Evolutionary conservation across 2,329 filamentous ascomycete genomes (phyloP).

Genomic region (Exserohilum rostratum): DNA sequence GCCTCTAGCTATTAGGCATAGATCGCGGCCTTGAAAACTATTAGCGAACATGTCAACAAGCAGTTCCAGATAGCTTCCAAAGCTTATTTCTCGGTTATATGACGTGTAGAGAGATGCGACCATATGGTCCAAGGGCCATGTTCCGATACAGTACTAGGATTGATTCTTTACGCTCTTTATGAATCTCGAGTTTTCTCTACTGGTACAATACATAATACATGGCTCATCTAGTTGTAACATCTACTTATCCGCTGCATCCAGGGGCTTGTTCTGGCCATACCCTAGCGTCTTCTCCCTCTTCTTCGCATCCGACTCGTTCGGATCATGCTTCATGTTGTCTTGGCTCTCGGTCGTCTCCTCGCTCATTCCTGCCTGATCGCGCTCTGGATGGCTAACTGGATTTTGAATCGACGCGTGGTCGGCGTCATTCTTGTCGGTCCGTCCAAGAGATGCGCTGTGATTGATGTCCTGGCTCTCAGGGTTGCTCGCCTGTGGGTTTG

Average conservation of each 20-base stretch:
- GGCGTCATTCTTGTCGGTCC: conserved; percentile 8
- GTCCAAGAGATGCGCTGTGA: conserved; percentile 15
- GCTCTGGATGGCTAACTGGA: conserved; percentile 19
- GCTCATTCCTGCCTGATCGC: conserved; percentile 10
- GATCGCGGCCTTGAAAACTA: no score
- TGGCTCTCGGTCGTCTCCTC: conserved; percentile 25
- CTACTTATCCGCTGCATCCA: conserved; percentile 22
- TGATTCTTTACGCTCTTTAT: no score
- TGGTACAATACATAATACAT: neutral
- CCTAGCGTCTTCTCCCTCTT: conserved; percentile 23
- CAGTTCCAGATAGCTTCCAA: no score
- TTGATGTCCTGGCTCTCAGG: conserved; percentile 20
- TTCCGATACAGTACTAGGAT: no score
- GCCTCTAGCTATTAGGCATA: no score
- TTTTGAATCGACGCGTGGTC: conserved; percentile 15
- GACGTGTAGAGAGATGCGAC: no score
- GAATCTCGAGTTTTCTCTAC: neutral
- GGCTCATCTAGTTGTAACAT: neutral
- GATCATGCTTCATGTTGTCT: conserved; percentile 25
- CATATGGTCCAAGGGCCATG: no score
- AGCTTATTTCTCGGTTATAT: no score
- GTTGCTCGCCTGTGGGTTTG: conserved; percentile 16
- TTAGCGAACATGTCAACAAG: no score
- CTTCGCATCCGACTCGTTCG: conserved; percentile 21
- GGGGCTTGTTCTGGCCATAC: conserved; percentile 23